Percentiles rank a stretch among this genome's conserved stretches.
Evolutionary conservation across 2,329 filamentous ascomycete species (phyloP).

Genomic region (Cercospora janseana): DNA sequence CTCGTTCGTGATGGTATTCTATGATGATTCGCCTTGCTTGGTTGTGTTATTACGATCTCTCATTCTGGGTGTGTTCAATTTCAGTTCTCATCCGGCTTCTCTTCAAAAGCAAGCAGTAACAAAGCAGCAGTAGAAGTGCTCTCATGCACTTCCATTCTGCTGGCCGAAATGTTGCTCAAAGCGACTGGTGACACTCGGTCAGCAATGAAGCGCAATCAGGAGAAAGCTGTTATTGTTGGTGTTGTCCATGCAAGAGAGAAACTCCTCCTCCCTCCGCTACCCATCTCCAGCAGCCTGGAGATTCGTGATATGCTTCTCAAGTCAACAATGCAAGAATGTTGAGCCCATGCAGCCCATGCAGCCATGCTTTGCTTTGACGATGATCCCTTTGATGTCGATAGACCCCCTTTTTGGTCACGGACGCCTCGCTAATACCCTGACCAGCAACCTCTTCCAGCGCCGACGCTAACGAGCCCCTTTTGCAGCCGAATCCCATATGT

Average conservation of each 20-base stretch:
- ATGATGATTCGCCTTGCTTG: too few species aligned
- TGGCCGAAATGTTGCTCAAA: neutral
- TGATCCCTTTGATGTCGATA: constrained; percentile 17
- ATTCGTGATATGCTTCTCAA: constrained; percentile 3
- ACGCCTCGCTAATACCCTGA: constrained; percentile 31
- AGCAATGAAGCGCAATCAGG: neutral
- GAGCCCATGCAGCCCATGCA: constrained; percentile 14
- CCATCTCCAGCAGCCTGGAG: neutral
- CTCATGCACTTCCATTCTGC: neutral
- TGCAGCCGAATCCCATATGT: constrained; percentile 32
- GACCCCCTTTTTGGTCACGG: constrained; percentile 19
- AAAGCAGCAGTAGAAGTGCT: neutral
- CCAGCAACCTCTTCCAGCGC: constrained; percentile 26
- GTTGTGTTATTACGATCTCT: too few species aligned
- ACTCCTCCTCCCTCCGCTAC: neutral
- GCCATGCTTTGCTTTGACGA: constrained; percentile 21
- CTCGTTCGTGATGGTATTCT: too few species aligned
- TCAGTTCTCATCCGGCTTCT: neutral
- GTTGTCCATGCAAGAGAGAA: constrained; percentile 1
- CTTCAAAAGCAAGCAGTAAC: neutral
- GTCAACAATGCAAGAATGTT: neutral
- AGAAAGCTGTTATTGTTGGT: constrained; percentile 1
- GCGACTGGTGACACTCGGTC: neutral
- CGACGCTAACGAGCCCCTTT: constrained; percentile 28
- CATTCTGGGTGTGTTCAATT: constrained; percentile 2